phyloP scores from a whole-genome alignment of 1,139 yeast species.

The Arxiozyma telluris region DNA sequence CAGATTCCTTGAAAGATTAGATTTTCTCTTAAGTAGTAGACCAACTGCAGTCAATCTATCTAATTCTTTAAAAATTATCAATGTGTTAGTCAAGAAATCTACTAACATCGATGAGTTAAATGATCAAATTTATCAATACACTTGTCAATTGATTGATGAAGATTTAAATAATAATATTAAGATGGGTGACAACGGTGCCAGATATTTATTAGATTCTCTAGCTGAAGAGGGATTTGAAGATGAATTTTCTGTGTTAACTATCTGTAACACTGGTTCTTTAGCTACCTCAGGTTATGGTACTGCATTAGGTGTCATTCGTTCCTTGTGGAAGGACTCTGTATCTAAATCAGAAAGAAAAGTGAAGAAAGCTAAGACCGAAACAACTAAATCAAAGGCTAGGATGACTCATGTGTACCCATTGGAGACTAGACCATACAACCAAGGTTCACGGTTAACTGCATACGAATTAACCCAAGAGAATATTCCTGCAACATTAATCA shows the following conservation, averaged over 20 bases:
- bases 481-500: conserved; percentile 79
- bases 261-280: conserved; percentile 79
- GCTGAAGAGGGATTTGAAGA: conserved; percentile 45
- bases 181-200: conserved; percentile 75
- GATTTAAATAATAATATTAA: conserved; percentile 68
- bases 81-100: conserved; percentile 31
- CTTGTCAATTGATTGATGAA: conserved; percentile 55
- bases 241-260: conserved; percentile 73
- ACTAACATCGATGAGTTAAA: conserved; percentile 31
- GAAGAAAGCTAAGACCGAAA: conserved; percentile 23
- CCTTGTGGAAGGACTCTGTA: conserved; percentile 44
- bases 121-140: conserved; percentile 39
- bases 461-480: conserved; percentile 78
- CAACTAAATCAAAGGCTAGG: conserved; percentile 26
- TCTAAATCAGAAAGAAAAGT: conserved; percentile 9
- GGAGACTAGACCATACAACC: conserved; percentile 94
- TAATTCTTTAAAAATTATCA: conserved; percentile 62
- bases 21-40: conserved; percentile 63
- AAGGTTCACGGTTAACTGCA: conserved; percentile 89
- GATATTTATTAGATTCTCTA: conserved; percentile 48
- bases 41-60: conserved; percentile 94
- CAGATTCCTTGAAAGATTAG: conserved; percentile 42
- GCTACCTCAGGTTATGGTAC: conserved; percentile 98
- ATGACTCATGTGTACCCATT: conserved; percentile 72
- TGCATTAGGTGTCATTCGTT: conserved; percentile 83